A percentile compares a stretch with the other conserved stretches of the same genome.
These are phyloP conservation scores for Coprinopsis cinerea DNA, from an alignment of 768 basidiomycete species.

Conservation along the genomic window DNA sequence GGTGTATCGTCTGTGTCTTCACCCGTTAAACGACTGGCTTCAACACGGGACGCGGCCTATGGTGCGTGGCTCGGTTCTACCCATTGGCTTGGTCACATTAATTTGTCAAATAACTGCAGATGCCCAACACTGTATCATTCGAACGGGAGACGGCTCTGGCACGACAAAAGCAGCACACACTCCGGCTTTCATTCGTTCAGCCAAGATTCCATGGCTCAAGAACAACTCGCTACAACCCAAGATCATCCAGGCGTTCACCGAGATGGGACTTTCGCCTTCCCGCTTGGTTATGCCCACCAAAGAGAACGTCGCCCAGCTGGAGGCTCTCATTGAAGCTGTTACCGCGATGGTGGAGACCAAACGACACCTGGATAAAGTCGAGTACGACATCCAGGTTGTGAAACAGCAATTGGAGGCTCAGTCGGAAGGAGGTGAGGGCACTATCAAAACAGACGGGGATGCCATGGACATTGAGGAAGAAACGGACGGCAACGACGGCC, in stretches of 20 bases:
- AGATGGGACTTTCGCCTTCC: constrained; percentile 66
- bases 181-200: constrained; percentile 80
- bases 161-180: constrained; percentile 75
- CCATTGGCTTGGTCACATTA: not conserved
- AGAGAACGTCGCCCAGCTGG: constrained; percentile 69
- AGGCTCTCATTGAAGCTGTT: constrained; percentile 67
- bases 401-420: constrained; percentile 53
- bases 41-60: constrained; percentile 51
- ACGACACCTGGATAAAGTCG: constrained; percentile 77
- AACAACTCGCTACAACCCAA: constrained; percentile 64
- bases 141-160: constrained; percentile 55
- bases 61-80: constrained; percentile 33
- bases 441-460: constrained; percentile 30
- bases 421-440: constrained; percentile 27
- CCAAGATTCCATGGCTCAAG: constrained; percentile 79
- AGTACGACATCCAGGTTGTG: constrained; percentile 75
- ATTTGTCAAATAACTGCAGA: constrained; percentile 34
- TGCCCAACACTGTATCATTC: constrained; percentile 65
- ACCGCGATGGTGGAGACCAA: constrained; percentile 82
- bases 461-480: constrained; percentile 49
- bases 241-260: constrained; percentile 67
- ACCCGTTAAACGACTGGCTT: constrained; percentile 31
- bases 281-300: constrained; percentile 94
- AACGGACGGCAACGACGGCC: constrained; percentile 34
- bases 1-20: constrained; percentile 25